phyloP scores from a whole-genome alignment of 2,329 filamentous ascomycete species.

The Botrytis tulipae region DNA sequence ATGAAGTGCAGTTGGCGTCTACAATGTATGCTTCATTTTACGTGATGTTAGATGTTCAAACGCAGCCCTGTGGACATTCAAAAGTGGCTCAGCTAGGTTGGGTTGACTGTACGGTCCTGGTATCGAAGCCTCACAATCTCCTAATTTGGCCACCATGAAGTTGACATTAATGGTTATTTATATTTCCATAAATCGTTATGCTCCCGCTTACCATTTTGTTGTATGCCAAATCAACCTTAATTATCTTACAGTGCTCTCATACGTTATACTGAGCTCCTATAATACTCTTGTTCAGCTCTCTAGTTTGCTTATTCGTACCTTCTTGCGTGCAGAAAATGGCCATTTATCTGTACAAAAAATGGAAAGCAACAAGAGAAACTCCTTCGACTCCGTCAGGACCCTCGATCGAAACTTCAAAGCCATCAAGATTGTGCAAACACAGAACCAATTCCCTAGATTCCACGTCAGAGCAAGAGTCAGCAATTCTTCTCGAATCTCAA shows the following conservation, averaged over 20 bases:
- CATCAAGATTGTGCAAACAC: conserved; percentile 10
- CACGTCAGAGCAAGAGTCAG: neutral
- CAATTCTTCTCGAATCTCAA: neutral
- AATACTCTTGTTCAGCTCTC: neutral
- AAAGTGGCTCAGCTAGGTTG: neutral
- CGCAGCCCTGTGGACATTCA: neutral
- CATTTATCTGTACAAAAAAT: conserved; percentile 13
- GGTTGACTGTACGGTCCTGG: neutral
- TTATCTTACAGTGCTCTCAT: neutral
- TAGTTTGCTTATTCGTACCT: neutral
- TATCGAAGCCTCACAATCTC: neutral
- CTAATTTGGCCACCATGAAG: conserved; percentile 6
- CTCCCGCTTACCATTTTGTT: neutral
- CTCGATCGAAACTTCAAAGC: neutral
- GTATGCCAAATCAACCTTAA: neutral
- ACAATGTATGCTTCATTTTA: neutral
- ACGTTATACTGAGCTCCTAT: neutral
- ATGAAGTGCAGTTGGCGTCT: neutral
- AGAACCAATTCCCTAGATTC: neutral
- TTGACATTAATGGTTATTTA: neutral
- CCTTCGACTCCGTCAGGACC: neutral
- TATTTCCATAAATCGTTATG: neutral
- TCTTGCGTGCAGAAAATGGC: neutral
- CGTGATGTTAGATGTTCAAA: neutral
- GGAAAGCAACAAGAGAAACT: conserved; percentile 3